phyloP scores from a whole-genome alignment of 164 flowering plant species.

The Litsea cubeba region DNA sequence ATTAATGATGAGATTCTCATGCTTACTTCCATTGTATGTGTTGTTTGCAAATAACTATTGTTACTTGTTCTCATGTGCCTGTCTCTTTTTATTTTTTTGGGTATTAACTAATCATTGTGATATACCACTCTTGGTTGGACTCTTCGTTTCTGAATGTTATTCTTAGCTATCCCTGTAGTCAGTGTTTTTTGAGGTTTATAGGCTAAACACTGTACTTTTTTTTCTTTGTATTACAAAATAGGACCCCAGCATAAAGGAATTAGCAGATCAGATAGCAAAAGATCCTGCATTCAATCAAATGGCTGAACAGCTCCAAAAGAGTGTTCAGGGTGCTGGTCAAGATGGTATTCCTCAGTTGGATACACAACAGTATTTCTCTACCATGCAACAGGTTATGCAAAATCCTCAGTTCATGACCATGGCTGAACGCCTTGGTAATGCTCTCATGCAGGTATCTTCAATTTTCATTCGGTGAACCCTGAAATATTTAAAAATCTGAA shows the following conservation, averaged over 20 bases:
- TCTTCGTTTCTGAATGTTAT: too few species aligned
- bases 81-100: too few species aligned
- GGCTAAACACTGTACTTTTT: too few species aligned
- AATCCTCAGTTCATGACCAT: conserved; percentile 93
- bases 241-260: conserved; percentile 89
- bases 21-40: too few species aligned
- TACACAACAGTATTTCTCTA: conserved; percentile 64
- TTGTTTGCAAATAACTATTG: too few species aligned
- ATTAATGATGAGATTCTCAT: too few species aligned
- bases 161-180: too few species aligned
- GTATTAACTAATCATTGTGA: too few species aligned
- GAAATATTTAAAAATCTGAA: not conserved
- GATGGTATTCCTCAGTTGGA: conserved; percentile 68
- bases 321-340: conserved; percentile 56
- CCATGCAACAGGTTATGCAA: conserved; percentile 97
- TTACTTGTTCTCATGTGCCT: too few species aligned
- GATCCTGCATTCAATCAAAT: conserved; percentile 92
- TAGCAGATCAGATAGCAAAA: conserved; percentile 87
- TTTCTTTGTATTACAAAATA: conserved; percentile 11
- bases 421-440: conserved; percentile 97
- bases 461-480: not conserved
- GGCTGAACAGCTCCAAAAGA: conserved; percentile 91
- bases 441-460: conserved; percentile 72
- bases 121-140: too few species aligned
- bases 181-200: too few species aligned